Base-by-base conservation (phyloP, 768 basidiomycete species). In the Mrakia hoshinonis region DNA sequence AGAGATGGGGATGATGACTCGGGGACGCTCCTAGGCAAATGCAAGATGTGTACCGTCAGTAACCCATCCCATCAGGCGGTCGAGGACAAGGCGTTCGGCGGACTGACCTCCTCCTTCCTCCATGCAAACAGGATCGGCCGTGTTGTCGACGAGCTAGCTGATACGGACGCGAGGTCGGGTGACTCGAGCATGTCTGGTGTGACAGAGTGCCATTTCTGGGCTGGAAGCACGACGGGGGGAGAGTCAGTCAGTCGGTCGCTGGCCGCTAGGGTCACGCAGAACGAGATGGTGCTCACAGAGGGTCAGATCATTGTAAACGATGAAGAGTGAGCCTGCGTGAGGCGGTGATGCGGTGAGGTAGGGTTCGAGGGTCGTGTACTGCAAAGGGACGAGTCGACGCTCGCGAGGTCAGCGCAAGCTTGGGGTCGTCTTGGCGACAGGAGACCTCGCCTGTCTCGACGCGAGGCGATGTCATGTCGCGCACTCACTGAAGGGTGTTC, bases 151-250 rank as follows among this genome's bases (percentile, higher is more conserved):
- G 31, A 22, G 18, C 13, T n/a, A 11, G 48, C 18, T 13, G n/a
- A 26, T 6, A 13, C 31, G 31, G 69, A 43, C 4, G 54, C 29
- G n/a, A 49, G 20, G 11, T 39, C 43, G 2, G 68, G 15, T 12
- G 47, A 39, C 1, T 54, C 31, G 18, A 69, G 46, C 20, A 34
- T 22, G 38, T 58, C 20, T 0, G 70, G 70, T 11, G 67, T 54
- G 18, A 73, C 71, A 10, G 48, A 29, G 29, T 36, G 36, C 71
- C 71, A 73, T 62, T 73, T 73, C 43, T 73, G 71, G 39, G 71
- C 71, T 73, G 49, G 2, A 4, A 43, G 47, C 24, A 24, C 24
- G 54, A 52, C 34, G 31, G 24, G 26, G 34, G 3, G 15, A 10
- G 22, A 3, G 69, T 15, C n/a, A 10, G 15, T 1, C 13, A 36